These are phyloP conservation scores for Firmiana major DNA, from an alignment of 345 rosid species.

Conservation along the genomic window DNA sequence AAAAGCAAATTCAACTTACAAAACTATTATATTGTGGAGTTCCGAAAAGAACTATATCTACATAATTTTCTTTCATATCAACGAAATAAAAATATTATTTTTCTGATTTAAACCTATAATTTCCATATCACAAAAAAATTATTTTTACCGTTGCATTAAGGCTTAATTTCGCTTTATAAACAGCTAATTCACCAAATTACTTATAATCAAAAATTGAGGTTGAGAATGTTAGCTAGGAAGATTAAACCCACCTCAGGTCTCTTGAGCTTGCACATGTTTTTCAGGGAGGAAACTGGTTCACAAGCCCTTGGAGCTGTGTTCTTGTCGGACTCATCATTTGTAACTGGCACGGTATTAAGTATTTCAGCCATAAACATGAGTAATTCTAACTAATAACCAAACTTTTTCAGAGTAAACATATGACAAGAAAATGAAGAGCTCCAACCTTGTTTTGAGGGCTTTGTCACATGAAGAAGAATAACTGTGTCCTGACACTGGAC, in stretches of 20 bases:
- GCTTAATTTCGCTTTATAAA: too few species aligned
- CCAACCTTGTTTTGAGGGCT: constrained; percentile 54
- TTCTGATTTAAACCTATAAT: too few species aligned
- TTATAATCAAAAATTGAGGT: neutral
- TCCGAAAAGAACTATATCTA: too few species aligned
- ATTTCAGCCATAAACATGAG: neutral
- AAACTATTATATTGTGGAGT: too few species aligned
- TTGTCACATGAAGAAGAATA: constrained; percentile 63
- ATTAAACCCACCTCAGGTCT: constrained; percentile 63
- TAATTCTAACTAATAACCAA: neutral
- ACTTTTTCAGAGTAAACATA: neutral
- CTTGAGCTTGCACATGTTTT: constrained; percentile 59
- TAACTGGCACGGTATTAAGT: constrained; percentile 19
- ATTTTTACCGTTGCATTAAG: too few species aligned
- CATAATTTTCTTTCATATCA: too few species aligned
- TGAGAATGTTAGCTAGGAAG: neutral
- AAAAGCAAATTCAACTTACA: too few species aligned
- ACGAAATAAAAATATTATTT: too few species aligned
- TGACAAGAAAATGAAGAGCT: neutral
- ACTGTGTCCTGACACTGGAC: constrained; percentile 70
- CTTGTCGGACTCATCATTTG: constrained; percentile 34
- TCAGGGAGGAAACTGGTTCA: constrained; percentile 47
- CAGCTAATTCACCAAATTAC: neutral
- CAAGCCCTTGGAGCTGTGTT: constrained; percentile 47
- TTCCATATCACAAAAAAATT: too few species aligned